These are phyloP conservation scores for Mrakia frigida DNA, from an alignment of 768 basidiomycete species.

Conservation along the genomic window DNA sequence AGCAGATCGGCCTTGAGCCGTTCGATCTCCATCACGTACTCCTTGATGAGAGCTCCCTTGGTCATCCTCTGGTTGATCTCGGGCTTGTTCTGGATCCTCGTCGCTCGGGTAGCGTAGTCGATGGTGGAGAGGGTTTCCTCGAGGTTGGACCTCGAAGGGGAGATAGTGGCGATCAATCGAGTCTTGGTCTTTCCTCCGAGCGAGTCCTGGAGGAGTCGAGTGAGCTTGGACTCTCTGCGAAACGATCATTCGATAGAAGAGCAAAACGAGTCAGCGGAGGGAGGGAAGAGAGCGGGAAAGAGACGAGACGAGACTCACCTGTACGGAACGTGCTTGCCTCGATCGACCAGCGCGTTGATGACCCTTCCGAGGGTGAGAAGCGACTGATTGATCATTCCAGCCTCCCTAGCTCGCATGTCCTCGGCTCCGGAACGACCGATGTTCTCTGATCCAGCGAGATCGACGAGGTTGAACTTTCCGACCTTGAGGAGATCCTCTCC, in stretches of 20 bases:
- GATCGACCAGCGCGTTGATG: constrained; percentile 92
- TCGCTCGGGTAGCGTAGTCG: constrained; percentile 91
- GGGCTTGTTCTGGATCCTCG: constrained; percentile 90
- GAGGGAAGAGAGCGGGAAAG: not conserved
- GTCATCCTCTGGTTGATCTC: constrained; percentile 94
- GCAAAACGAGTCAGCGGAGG: constrained; percentile 40
- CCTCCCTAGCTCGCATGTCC: constrained; percentile 89
- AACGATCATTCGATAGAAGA: not conserved
- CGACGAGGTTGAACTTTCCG: constrained; percentile 94
- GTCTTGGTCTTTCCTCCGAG: constrained; percentile 95
- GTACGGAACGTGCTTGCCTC: constrained; percentile 86
- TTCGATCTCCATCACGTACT: constrained; percentile 90
- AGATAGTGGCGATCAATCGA: constrained; percentile 93
- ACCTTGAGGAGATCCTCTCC: constrained; percentile 87
- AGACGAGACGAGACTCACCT: constrained; percentile 51
- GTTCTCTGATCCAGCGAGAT: constrained; percentile 95
- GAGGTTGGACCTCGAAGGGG: constrained; percentile 85
- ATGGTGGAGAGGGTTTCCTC: constrained; percentile 97
- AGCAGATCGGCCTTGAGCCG: constrained; percentile 82
- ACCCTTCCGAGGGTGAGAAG: constrained; percentile 93
- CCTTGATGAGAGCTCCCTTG: constrained; percentile 82
- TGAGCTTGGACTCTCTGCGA: constrained; percentile 79
- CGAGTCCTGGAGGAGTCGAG: constrained; percentile 96
- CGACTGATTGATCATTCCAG: constrained; percentile 98
- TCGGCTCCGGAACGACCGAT: constrained; percentile 93